Percentiles rank a stretch among this genome's conserved stretches.
Evolutionary conservation across 2,329 filamentous ascomycete species (phyloP).

Genomic region (Alternaria hordeiaustralica): DNA sequence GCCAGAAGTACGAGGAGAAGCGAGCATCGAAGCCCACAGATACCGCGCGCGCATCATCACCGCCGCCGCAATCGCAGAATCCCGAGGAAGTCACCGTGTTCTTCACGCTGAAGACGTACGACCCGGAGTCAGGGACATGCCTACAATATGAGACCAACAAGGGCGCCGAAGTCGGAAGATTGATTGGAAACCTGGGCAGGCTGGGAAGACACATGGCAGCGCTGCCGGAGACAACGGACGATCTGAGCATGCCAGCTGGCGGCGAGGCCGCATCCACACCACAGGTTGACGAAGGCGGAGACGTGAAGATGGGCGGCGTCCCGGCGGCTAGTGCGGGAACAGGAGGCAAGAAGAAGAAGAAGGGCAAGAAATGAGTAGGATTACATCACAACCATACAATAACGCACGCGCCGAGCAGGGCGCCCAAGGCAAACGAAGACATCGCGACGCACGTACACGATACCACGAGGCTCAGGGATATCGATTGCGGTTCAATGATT

Average conservation of each 20-base stretch:
- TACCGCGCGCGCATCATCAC: constrained; percentile 35
- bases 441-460: neutral
- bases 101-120: constrained; percentile 87
- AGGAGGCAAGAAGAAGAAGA: constrained; percentile 59
- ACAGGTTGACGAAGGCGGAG: constrained; percentile 37
- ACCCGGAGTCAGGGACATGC: constrained; percentile 78
- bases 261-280: constrained; percentile 40
- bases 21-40: constrained; percentile 34
- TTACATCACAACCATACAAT: neutral
- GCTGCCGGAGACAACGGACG: constrained; percentile 52
- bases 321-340: constrained; percentile 27
- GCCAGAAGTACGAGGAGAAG: constrained; percentile 42
- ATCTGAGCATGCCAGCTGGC: constrained; percentile 43
- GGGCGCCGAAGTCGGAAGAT: constrained; percentile 83
- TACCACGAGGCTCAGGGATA: neutral
- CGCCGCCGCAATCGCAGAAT: constrained; percentile 31
- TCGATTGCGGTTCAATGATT: neutral
- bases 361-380: constrained; percentile 55
- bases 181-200: constrained; percentile 78
- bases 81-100: constrained; percentile 57
- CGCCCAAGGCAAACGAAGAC: neutral
- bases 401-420: neutral
- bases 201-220: constrained; percentile 70
- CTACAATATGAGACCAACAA: constrained; percentile 94
- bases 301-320: constrained; percentile 38